Evolutionary conservation across 2,329 filamentous ascomycete genomes (phyloP).

Genomic region (Pseudogymnoascus sp.): DNA sequence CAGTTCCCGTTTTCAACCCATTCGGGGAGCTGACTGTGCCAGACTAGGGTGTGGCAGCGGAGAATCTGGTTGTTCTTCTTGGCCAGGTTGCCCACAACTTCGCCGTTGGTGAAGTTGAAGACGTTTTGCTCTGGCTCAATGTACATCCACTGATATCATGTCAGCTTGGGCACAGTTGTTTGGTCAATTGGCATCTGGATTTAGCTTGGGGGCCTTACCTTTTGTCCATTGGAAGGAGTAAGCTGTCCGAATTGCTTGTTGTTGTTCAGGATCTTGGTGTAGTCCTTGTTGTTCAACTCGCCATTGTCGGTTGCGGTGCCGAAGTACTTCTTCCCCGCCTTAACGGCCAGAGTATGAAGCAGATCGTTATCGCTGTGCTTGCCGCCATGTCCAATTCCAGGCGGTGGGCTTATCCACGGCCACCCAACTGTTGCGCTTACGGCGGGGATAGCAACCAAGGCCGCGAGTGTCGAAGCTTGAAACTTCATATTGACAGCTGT

Average conservation of each 20-base stretch:
- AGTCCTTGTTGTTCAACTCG: slow-evolving; percentile 46
- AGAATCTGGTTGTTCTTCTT: slow-evolving; percentile 43
- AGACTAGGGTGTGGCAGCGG: slow-evolving; percentile 55
- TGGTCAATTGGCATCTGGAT: slow-evolving; percentile 21
- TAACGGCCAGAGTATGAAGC: slow-evolving; percentile 38
- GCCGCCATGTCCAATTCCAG: neutral
- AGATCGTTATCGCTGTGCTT: neutral
- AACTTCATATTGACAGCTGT: slow-evolving; percentile 16
- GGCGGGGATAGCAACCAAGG: slow-evolving; percentile 13
- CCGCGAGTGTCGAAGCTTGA: slow-evolving; percentile 10
- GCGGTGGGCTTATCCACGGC: neutral
- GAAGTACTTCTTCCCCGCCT: slow-evolving; percentile 48
- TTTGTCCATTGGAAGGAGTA: slow-evolving; percentile 57
- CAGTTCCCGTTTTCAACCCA: slow-evolving; percentile 47
- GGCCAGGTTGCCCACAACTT: slow-evolving; percentile 44
- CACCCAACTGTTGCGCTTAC: neutral
- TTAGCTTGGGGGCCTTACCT: slow-evolving; percentile 29
- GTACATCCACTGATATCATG: slow-evolving; percentile 43
- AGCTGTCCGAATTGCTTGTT: slow-evolving; percentile 55
- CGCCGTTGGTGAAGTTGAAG: slow-evolving; percentile 53
- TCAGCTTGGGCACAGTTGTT: neutral
- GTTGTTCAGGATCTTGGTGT: slow-evolving; percentile 48
- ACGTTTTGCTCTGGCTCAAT: slow-evolving; percentile 49
- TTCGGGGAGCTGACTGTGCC: slow-evolving; percentile 45
- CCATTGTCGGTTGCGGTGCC: slow-evolving; percentile 52